Evolutionary conservation across 148 eudicot species (phyloP).

Genomic region (Rhododendron ferrugineum): DNA sequence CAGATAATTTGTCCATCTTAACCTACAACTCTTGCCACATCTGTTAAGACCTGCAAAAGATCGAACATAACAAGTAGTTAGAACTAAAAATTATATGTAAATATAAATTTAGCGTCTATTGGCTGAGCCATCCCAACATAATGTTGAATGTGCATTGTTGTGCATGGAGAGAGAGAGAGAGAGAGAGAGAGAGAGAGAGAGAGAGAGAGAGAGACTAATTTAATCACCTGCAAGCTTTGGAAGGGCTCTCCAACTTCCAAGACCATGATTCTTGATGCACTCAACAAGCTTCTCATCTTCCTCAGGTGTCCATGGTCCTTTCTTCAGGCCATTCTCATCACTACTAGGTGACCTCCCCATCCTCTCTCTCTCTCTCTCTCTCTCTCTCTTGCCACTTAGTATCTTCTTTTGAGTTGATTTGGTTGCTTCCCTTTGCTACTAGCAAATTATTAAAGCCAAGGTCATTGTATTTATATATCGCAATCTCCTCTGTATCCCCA

Average conservation of each 20-base stretch:
- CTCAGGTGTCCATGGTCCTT: constrained; percentile 92
- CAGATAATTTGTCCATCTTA: constrained; percentile 77
- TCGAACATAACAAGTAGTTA: not conserved
- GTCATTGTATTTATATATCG: not conserved
- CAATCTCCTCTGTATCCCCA: not conserved
- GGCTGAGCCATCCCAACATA: not conserved
- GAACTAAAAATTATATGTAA: not conserved
- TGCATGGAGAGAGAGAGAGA: not conserved
- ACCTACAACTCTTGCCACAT: constrained; percentile 85
- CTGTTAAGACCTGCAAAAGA: constrained; percentile 54
- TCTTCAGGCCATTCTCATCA: constrained; percentile 72
- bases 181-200: constrained; percentile 3
- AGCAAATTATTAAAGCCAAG: constrained; percentile 23
- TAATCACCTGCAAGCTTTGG: constrained; percentile 72
- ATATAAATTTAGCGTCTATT: too few species aligned
- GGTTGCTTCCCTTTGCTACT: constrained; percentile 53
- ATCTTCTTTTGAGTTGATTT: constrained; percentile 20
- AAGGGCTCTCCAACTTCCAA: constrained; percentile 94
- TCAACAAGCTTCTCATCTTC: constrained; percentile 68
- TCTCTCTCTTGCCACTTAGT: not conserved
- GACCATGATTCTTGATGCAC: constrained; percentile 67
- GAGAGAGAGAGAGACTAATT: not conserved
- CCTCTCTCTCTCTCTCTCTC: not conserved
- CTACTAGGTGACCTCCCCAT: constrained; percentile 81
- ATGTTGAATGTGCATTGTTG: not conserved